Evolutionary conservation across 2,329 filamentous ascomycete species (phyloP).

Genomic region (Neopestalotiopsis rosae): DNA sequence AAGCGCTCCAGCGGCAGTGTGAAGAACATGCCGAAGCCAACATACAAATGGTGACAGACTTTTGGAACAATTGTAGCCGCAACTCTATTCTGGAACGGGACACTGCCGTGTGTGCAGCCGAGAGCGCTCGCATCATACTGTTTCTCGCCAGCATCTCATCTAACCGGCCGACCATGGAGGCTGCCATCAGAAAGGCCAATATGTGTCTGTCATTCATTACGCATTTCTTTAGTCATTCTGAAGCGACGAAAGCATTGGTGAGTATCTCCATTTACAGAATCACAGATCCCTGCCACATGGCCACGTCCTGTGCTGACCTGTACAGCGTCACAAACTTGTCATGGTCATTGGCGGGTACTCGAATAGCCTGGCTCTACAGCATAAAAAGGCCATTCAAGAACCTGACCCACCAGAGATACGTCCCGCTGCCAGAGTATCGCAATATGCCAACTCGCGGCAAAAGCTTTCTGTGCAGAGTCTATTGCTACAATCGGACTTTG

Average conservation of each 20-base stretch:
- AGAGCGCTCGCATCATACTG: slow-evolving; percentile 44
- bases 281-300: background rate
- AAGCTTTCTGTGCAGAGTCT: slow-evolving; percentile 46
- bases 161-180: slow-evolving; percentile 26
- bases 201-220: slow-evolving; percentile 35
- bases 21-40: slow-evolving; percentile 45
- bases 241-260: slow-evolving; percentile 35
- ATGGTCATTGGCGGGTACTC: slow-evolving; percentile 34
- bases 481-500: slow-evolving; percentile 44
- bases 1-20: slow-evolving; percentile 38
- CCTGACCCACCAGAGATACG: slow-evolving; percentile 25
- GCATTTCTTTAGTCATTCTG: slow-evolving; percentile 33
- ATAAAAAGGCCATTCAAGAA: slow-evolving; percentile 28
- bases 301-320: background rate
- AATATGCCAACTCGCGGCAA: slow-evolving; percentile 37
- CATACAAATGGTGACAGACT: slow-evolving; percentile 38
- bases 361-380: slow-evolving; percentile 29
- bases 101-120: slow-evolving; percentile 48
- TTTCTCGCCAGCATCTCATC: slow-evolving; percentile 33
- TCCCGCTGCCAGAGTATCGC: slow-evolving; percentile 31
- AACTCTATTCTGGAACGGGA: slow-evolving; percentile 44
- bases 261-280: background rate
- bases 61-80: slow-evolving; percentile 31
- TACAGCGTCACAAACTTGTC: slow-evolving; percentile 33
- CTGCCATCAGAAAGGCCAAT: slow-evolving; percentile 31